Evolutionary conservation across 2,329 filamentous ascomycete species (phyloP).

Genomic region (Diaporthe longicolla): DNA sequence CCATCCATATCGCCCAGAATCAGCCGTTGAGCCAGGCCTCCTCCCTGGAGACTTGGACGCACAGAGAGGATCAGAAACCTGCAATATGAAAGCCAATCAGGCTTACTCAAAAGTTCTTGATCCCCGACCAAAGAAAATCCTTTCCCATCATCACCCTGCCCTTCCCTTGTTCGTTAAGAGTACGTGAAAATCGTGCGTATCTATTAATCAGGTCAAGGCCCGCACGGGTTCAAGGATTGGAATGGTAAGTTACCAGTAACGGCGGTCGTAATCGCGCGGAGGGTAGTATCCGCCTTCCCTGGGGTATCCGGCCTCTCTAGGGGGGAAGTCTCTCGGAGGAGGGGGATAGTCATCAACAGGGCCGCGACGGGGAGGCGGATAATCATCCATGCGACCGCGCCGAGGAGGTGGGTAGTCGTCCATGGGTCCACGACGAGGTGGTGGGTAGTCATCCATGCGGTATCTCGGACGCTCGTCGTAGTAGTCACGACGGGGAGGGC

Average conservation of each 20-base stretch:
- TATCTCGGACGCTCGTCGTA: slow-evolving; percentile 84
- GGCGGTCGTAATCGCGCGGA: slow-evolving; percentile 60
- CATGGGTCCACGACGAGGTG: slow-evolving; percentile 77
- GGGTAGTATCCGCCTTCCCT: slow-evolving; percentile 62
- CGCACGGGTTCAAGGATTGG: slow-evolving; percentile 42
- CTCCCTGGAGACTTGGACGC: not conserved
- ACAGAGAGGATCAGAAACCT: not conserved
- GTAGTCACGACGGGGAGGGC: slow-evolving; percentile 83
- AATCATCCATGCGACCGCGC: slow-evolving; percentile 65
- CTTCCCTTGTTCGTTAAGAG: slow-evolving; percentile 32
- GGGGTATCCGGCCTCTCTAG: slow-evolving; percentile 66
- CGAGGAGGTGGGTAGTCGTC: slow-evolving; percentile 78
- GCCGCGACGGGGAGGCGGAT: slow-evolving; percentile 64
- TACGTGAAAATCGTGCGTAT: slow-evolving; percentile 36
- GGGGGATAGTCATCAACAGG: slow-evolving; percentile 70
- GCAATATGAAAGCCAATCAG: slow-evolving; percentile 11
- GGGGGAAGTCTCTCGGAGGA: slow-evolving; percentile 63
- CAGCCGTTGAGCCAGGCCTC: not conserved
- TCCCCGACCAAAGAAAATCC: not conserved
- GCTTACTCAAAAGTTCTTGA: slow-evolving; percentile 13
- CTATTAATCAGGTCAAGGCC: slow-evolving; percentile 45
- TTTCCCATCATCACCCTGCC: slow-evolving; percentile 37
- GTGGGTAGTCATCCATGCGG: slow-evolving; percentile 83
- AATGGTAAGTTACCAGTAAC: slow-evolving; percentile 61
- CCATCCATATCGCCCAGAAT: not conserved